These are phyloP conservation scores for Gentiana dahurica DNA, from an alignment of 257 asterid genomes.

Conservation along the genomic window DNA sequence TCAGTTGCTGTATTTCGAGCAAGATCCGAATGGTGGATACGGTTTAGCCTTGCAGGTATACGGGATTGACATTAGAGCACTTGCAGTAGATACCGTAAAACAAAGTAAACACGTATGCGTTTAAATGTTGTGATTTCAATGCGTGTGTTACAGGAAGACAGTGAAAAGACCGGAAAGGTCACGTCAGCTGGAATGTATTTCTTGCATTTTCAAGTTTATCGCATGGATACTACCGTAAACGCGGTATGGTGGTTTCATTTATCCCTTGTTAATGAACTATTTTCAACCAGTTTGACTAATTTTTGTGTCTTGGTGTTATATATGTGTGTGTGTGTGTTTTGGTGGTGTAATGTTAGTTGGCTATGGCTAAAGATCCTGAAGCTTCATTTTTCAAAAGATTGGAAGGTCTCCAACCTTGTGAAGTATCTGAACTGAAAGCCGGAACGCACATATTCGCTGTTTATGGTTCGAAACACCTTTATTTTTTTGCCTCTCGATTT, in stretches of 20 bases:
- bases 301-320: slow-evolving; percentile 2
- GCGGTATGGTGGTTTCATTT: slow-evolving; percentile 48
- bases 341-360: slow-evolving; percentile 18
- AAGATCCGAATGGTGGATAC: slow-evolving; percentile 85
- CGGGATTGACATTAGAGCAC: not conserved
- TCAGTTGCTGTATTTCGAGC: slow-evolving; percentile 83
- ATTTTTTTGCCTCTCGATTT: slow-evolving; percentile 20
- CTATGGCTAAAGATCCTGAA: slow-evolving; percentile 93
- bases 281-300: not conserved
- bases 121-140: not conserved
- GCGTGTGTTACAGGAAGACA: slow-evolving; percentile 63
- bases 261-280: too few species aligned
- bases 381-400: slow-evolving; percentile 93
- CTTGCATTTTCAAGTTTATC: slow-evolving; percentile 97
- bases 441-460: slow-evolving; percentile 99
- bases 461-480: slow-evolving; percentile 40
- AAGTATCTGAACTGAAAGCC: slow-evolving; percentile 90
- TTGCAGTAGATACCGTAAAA: too few species aligned
- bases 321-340: too few species aligned
- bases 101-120: too few species aligned
- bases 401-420: slow-evolving; percentile 99
- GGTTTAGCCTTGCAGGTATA: slow-evolving; percentile 96
- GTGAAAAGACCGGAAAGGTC: slow-evolving; percentile 85
- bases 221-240: slow-evolving; percentile 96
- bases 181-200: slow-evolving; percentile 98